These are phyloP conservation scores for Erodium moschatum DNA, from an alignment of 441 rosid species.

Conservation along the genomic window DNA sequence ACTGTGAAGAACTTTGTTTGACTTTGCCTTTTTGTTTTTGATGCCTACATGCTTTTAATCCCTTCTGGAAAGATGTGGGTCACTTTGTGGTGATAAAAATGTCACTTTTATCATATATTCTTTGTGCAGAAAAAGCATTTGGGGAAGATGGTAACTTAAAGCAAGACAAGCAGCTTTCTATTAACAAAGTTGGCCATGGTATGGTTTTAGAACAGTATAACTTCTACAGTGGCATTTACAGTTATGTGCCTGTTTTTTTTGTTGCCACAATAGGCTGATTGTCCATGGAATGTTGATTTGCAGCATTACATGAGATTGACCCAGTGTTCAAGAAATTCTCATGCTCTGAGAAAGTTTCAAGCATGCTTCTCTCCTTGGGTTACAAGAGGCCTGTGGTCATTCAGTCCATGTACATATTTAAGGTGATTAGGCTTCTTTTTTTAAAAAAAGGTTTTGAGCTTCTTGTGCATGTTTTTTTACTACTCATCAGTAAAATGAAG, in stretches of 20 bases:
- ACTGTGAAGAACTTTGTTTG: background rate
- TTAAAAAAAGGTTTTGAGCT: background rate
- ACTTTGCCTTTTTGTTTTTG: background rate
- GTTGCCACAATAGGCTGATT: conserved; percentile 8
- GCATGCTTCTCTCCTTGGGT: conserved; percentile 57
- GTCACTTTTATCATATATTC: background rate
- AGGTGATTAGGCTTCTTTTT: conserved; percentile 36
- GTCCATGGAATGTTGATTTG: conserved; percentile 19
- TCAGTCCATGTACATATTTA: conserved; percentile 93
- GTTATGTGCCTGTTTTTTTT: background rate
- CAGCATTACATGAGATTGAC: conserved; percentile 86
- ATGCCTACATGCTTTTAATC: background rate
- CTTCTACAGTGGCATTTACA: conserved; percentile 2
- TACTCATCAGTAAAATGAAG: background rate
- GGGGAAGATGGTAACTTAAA: conserved; percentile 59
- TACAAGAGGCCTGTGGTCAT: conserved; percentile 64
- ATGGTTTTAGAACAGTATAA: conserved; percentile 17
- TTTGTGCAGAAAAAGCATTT: conserved; percentile 71
- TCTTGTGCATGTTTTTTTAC: background rate
- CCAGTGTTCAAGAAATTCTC: conserved; percentile 71
- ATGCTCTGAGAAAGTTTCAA: conserved; percentile 46
- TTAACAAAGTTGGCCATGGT: conserved; percentile 95
- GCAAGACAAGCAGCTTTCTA: conserved; percentile 76
- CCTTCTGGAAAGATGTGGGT: background rate
- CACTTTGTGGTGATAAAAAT: background rate